phyloP scores from a whole-genome alignment of 2,329 filamentous ascomycete genomes.

The Colletotrichum salicis region DNA sequence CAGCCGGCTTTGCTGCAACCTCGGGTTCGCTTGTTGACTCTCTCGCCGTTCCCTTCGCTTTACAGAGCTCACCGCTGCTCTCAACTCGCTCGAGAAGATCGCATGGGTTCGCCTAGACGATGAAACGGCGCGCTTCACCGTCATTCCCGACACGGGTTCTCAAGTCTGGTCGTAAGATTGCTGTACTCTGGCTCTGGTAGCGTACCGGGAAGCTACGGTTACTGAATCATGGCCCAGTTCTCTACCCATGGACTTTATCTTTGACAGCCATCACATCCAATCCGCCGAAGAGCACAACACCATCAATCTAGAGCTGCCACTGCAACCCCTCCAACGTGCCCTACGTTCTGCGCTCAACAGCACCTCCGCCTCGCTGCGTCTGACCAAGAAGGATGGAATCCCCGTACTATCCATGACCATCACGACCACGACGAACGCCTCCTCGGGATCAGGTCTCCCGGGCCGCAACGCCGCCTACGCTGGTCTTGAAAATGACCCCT shows the following conservation, averaged over 20 bases:
- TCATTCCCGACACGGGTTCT: slow-evolving; percentile 92
- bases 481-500: slow-evolving; percentile 48
- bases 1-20: too few relatives aligned
- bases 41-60: not conserved
- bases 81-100: slow-evolving; percentile 79
- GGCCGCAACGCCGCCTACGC: slow-evolving; percentile 37
- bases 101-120: slow-evolving; percentile 92
- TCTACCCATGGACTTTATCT: slow-evolving; percentile 82
- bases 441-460: slow-evolving; percentile 44
- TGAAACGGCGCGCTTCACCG: slow-evolving; percentile 89
- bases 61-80: slow-evolving; percentile 71
- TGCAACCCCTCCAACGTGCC: slow-evolving; percentile 89
- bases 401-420: slow-evolving; percentile 93
- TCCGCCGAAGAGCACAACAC: slow-evolving; percentile 85
- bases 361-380: slow-evolving; percentile 82
- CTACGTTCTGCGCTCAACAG: slow-evolving; percentile 87
- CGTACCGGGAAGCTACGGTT: not conserved
- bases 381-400: slow-evolving; percentile 91
- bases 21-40: not conserved
- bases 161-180: slow-evolving; percentile 90
- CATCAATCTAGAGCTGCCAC: slow-evolving; percentile 95
- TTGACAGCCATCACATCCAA: slow-evolving; percentile 85
- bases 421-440: slow-evolving; percentile 74
- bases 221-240: slow-evolving; percentile 52
- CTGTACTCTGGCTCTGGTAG: not conserved